phyloP scores from a whole-genome alignment of 2,329 filamentous ascomycete species.

The Pseudogymnoascus sp. region DNA sequence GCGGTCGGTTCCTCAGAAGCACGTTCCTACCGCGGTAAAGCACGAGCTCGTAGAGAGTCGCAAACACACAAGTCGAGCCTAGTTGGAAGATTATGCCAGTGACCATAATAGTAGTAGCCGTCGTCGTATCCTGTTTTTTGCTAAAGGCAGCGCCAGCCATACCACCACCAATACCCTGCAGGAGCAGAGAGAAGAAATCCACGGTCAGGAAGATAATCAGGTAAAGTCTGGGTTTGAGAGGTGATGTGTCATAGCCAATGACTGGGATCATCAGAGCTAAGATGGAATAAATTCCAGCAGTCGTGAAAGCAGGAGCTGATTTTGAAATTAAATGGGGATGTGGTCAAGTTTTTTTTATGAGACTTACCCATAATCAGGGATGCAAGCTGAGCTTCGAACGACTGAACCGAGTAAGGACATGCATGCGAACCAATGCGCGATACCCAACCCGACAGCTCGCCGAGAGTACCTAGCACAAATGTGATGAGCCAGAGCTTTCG shows the following conservation, averaged over 20 bases:
- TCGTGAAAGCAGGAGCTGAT: slow-evolving; percentile 41
- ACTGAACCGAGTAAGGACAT: slow-evolving; percentile 28
- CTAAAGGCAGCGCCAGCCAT: slow-evolving; percentile 37
- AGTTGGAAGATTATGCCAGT: slow-evolving; percentile 34
- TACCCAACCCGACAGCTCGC: slow-evolving; percentile 34
- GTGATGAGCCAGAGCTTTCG: slow-evolving; percentile 43
- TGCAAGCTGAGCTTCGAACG: slow-evolving; percentile 32
- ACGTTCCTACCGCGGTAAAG: slow-evolving; percentile 32
- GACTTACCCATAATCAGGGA: slow-evolving; percentile 41
- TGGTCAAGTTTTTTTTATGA: not conserved
- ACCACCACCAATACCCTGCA: slow-evolving; percentile 52
- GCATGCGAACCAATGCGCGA: slow-evolving; percentile 25
- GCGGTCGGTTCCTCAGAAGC: not conserved
- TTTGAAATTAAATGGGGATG: not conserved
- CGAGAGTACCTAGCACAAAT: slow-evolving; percentile 39
- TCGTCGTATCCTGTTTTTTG: slow-evolving; percentile 29
- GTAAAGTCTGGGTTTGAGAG: slow-evolving; percentile 45
- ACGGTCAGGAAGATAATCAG: slow-evolving; percentile 52
- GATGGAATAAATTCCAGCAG: slow-evolving; percentile 56
- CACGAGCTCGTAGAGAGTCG: slow-evolving; percentile 33
- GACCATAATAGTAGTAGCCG: slow-evolving; percentile 32
- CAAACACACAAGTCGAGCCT: slow-evolving; percentile 30
- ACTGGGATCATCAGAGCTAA: slow-evolving; percentile 51
- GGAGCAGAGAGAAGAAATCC: slow-evolving; percentile 49
- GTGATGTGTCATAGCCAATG: slow-evolving; percentile 43